Conservation (phyloP, 495 filamentous ascomycete species). For the Cercophora sp. region DNA sequence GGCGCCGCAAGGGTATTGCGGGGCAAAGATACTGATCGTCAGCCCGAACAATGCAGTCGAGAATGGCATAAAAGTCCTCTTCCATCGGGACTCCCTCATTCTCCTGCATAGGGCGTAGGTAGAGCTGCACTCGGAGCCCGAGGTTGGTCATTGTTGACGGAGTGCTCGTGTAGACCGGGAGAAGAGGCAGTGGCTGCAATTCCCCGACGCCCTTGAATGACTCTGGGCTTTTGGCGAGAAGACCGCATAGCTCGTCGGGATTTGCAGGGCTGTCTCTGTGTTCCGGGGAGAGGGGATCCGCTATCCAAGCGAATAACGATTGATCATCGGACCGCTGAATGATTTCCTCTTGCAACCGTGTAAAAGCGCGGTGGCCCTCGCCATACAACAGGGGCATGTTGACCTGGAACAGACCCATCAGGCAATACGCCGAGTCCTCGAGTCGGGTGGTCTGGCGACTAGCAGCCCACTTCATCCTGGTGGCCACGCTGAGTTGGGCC, state of each 20-base stretch:
- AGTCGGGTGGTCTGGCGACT: conserved; percentile 1
- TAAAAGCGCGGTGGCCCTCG: not conserved
- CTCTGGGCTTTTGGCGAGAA: not conserved
- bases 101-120: not conserved
- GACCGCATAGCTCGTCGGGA: conserved; percentile 1
- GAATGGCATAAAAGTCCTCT: conserved; percentile 2
- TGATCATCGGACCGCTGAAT: conserved; percentile 4
- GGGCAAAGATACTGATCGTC: not conserved
- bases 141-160: conserved; percentile 2
- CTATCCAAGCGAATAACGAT: not conserved
- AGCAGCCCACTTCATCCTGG: conserved; percentile 4
- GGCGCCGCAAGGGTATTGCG: not conserved
- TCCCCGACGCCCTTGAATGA: not conserved
- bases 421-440: conserved; percentile 1
- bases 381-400: conserved; percentile 5
- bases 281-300: not conserved
- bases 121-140: conserved; percentile 3
- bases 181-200: not conserved
- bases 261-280: not conserved
- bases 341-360: conserved; percentile 2
- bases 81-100: not conserved
- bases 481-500: not conserved
- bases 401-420: conserved; percentile 7
- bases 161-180: not conserved
- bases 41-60: not conserved